Evolutionary conservation across 2,329 filamentous ascomycete species (phyloP).

Genomic region (Westerdykella aurantiaca): DNA sequence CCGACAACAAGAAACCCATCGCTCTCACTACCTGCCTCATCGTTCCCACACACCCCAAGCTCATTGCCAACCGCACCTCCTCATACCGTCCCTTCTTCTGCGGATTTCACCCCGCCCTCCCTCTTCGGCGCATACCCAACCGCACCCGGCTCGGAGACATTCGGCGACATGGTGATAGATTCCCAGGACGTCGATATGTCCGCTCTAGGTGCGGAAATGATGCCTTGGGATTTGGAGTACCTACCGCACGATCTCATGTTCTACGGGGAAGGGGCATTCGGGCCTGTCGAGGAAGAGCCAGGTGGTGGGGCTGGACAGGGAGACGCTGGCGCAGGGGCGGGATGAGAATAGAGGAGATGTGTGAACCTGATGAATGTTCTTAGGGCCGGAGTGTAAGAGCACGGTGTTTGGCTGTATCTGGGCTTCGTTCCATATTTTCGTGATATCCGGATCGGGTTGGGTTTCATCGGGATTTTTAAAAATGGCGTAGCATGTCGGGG

Average conservation of each 20-base stretch:
- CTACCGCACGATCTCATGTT: constrained; percentile 60
- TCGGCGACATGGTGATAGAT: constrained; percentile 62
- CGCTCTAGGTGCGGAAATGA: constrained; percentile 61
- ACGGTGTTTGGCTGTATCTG: too few species aligned
- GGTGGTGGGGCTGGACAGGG: too few species aligned
- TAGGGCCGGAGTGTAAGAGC: too few species aligned
- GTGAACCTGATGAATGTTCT: too few species aligned
- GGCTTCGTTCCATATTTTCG: too few species aligned
- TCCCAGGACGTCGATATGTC: constrained; percentile 73
- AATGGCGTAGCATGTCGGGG: too few species aligned
- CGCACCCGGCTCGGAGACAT: constrained; percentile 18
- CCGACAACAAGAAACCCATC: constrained; percentile 7
- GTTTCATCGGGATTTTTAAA: too few species aligned
- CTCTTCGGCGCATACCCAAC: constrained; percentile 20
- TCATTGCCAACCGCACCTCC: background rate
- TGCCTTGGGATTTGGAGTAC: constrained; percentile 67
- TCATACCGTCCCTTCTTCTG: background rate
- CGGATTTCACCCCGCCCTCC: constrained; percentile 19
- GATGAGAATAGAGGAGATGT: too few species aligned
- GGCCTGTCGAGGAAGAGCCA: too few species aligned
- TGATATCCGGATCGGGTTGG: too few species aligned
- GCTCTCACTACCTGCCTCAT: constrained; percentile 1
- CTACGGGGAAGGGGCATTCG: constrained; percentile 16
- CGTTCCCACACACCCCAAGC: background rate
- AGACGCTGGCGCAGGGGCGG: too few species aligned